Evolutionary conservation across 2,329 filamentous ascomycete species (phyloP).

Genomic region (Fusarium devonianum): DNA sequence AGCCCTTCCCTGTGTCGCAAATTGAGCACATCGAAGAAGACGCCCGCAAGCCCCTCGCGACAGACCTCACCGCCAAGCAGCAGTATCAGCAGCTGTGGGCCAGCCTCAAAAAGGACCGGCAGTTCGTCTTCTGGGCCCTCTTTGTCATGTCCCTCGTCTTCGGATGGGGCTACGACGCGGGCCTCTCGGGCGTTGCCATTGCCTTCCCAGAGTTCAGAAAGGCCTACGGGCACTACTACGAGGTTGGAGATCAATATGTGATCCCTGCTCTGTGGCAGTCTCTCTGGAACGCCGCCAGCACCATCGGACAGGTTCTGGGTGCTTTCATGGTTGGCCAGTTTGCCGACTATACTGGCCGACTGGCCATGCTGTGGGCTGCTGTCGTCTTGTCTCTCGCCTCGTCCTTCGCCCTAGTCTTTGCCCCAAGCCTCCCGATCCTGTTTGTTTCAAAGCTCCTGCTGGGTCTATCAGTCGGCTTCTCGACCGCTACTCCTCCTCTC

Average conservation of each 20-base stretch:
- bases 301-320: slow-evolving; percentile 44
- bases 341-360: slow-evolving; percentile 36
- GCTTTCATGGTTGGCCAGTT: slow-evolving; percentile 41
- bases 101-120: slow-evolving; percentile 42
- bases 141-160: slow-evolving; percentile 47
- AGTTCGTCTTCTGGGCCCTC: slow-evolving; percentile 40
- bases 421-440: slow-evolving; percentile 37
- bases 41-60: not conserved
- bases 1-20: not conserved
- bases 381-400: slow-evolving; percentile 35
- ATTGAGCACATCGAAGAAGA: not conserved
- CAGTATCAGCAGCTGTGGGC: slow-evolving; percentile 41
- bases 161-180: slow-evolving; percentile 48
- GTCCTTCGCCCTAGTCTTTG: slow-evolving; percentile 42
- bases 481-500: slow-evolving; percentile 39
- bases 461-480: slow-evolving; percentile 39
- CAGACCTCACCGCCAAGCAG: slow-evolving; percentile 36
- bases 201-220: slow-evolving; percentile 47
- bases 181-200: slow-evolving; percentile 46
- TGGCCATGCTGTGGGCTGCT: slow-evolving; percentile 36
- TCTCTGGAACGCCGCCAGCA: slow-evolving; percentile 48
- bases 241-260: slow-evolving; percentile 40
- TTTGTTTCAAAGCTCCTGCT: slow-evolving; percentile 42
- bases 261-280: slow-evolving; percentile 49
- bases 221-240: slow-evolving; percentile 46